phyloP scores from a whole-genome alignment of 768 basidiomycete genomes.

The Royoungia palumana region DNA sequence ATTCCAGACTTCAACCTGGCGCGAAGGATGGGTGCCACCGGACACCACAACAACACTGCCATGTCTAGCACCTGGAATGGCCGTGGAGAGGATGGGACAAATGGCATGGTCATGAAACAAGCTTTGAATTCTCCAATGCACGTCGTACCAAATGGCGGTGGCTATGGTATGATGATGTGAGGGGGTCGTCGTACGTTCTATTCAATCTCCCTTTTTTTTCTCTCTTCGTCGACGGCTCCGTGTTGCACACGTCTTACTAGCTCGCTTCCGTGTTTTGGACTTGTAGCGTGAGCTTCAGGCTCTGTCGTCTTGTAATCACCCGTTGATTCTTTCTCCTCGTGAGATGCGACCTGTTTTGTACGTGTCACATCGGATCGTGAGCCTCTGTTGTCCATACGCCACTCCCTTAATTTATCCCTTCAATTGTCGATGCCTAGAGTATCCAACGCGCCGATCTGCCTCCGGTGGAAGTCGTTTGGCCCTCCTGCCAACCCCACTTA shows the following conservation, averaged over 20 bases:
- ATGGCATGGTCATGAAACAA: conserved; percentile 35
- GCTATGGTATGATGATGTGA: conserved; percentile 41
- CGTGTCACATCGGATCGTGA: conserved; percentile 8
- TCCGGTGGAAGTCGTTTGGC: conserved; percentile 8
- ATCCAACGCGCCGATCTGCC: background rate
- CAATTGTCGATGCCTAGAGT: conserved; percentile 15
- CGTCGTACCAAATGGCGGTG: conserved; percentile 36
- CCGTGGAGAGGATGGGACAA: conserved; percentile 30
- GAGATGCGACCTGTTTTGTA: conserved; percentile 13
- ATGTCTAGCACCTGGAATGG: conserved; percentile 25
- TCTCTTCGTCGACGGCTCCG: conserved; percentile 2
- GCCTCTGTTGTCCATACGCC: conserved; percentile 2
- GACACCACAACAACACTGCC: conserved; percentile 25
- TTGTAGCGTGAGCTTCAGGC: conserved; percentile 10
- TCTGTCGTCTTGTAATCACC: conserved; percentile 8
- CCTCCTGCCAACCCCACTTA: conserved; percentile 1
- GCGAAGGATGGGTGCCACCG: conserved; percentile 24
- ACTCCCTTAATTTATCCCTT: conserved; percentile 6
- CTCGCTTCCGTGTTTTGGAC: conserved; percentile 10
- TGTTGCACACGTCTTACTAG: conserved; percentile 11
- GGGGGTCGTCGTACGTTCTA: conserved; percentile 4
- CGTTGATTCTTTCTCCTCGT: conserved; percentile 12
- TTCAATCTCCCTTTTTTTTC: background rate
- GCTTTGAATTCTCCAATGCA: conserved; percentile 36
- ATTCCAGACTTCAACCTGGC: conserved; percentile 23